A percentile compares a stretch with the other conserved stretches of the same genome.
These are phyloP conservation scores for Pythium monospermum DNA, from an alignment of 352 stramenopile genomes.

Conservation along the genomic window DNA sequence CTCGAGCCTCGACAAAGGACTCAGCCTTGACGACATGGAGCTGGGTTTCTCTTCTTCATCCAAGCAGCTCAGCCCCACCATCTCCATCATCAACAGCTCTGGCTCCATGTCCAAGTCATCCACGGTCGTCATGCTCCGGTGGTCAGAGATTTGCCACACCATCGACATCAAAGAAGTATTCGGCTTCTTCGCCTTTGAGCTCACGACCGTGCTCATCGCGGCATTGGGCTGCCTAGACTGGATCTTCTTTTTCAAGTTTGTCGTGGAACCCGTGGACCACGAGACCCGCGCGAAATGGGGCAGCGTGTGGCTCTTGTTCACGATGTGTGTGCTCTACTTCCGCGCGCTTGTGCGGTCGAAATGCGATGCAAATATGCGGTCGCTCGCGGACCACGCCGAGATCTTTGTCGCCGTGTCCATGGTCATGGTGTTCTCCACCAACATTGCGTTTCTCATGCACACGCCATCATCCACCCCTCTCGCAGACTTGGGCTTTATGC, in stretches of 20 bases:
- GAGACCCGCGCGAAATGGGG: slow-evolving; percentile 10
- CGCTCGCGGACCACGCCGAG: slow-evolving; percentile 28
- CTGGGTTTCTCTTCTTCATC: no score
- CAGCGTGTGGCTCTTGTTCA: slow-evolving; percentile 19
- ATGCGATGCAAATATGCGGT: slow-evolving; percentile 18
- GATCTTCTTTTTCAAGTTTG: slow-evolving; percentile 28
- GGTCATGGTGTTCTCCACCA: slow-evolving; percentile 37
- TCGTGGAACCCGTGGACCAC: slow-evolving; percentile 20
- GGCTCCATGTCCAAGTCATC: neutral
- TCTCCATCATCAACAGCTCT: neutral
- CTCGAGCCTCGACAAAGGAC: slow-evolving; percentile 2
- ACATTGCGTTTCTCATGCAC: slow-evolving; percentile 41
- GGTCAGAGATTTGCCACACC: slow-evolving; percentile 8
- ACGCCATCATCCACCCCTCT: slow-evolving; percentile 27
- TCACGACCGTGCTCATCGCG: slow-evolving; percentile 19
- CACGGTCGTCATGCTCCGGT: slow-evolving; percentile 1
- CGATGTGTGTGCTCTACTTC: slow-evolving; percentile 13
- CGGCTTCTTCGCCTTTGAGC: slow-evolving; percentile 23
- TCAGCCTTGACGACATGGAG: slow-evolving; percentile 5
- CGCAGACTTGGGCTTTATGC: slow-evolving; percentile 44
- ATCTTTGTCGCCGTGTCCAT: slow-evolving; percentile 28
- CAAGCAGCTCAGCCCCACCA: neutral
- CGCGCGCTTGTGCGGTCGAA: slow-evolving; percentile 10
- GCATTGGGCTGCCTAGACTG: slow-evolving; percentile 22
- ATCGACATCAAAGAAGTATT: slow-evolving; percentile 20